phyloP scores from a whole-genome alignment of 2,329 filamentous ascomycete genomes.

The Ascochyta koolunga region DNA sequence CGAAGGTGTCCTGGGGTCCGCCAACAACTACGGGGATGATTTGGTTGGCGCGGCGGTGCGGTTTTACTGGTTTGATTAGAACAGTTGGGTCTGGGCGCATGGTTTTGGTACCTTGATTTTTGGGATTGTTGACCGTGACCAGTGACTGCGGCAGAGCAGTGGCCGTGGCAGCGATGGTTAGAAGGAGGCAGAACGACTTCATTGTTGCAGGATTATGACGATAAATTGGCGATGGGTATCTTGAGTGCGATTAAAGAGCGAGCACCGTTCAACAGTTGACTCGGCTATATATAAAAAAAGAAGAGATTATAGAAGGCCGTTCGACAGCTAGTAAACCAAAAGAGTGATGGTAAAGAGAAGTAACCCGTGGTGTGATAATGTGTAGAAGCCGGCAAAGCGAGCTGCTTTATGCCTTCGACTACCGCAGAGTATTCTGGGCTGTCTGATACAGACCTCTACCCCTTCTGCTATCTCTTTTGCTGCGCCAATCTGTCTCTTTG shows the following conservation, averaged over 20 bases:
- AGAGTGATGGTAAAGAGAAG: slow-evolving; percentile 24
- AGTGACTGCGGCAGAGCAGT: slow-evolving; percentile 22
- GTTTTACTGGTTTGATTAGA: slow-evolving; percentile 19
- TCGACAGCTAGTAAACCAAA: slow-evolving; percentile 33
- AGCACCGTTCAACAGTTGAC: slow-evolving; percentile 36
- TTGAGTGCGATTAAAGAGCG: slow-evolving; percentile 2
- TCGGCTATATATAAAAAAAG: slow-evolving; percentile 9
- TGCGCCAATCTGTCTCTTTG: slow-evolving; percentile 10
- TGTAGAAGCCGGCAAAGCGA: slow-evolving; percentile 7
- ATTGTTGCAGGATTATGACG: slow-evolving; percentile 16
- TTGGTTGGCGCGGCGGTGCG: slow-evolving; percentile 28
- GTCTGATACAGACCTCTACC: slow-evolving; percentile 7
- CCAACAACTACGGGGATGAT: slow-evolving; percentile 41
- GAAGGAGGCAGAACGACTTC: slow-evolving; percentile 22
- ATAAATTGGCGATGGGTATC: not conserved
- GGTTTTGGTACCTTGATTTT: slow-evolving; percentile 2
- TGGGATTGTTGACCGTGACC: slow-evolving; percentile 4
- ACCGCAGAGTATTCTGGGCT: not conserved
- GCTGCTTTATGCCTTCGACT: slow-evolving; percentile 7
- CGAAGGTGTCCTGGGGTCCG: slow-evolving; percentile 37
- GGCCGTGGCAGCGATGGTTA: slow-evolving; percentile 18
- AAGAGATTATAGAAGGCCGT: slow-evolving; percentile 25
- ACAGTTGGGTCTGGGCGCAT: not conserved
- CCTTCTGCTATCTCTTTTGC: slow-evolving; percentile 8
- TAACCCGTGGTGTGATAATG: slow-evolving; percentile 3